These are phyloP conservation scores for Primulina huaijiensis DNA, from an alignment of 257 asterid species.

Conservation along the genomic window DNA sequence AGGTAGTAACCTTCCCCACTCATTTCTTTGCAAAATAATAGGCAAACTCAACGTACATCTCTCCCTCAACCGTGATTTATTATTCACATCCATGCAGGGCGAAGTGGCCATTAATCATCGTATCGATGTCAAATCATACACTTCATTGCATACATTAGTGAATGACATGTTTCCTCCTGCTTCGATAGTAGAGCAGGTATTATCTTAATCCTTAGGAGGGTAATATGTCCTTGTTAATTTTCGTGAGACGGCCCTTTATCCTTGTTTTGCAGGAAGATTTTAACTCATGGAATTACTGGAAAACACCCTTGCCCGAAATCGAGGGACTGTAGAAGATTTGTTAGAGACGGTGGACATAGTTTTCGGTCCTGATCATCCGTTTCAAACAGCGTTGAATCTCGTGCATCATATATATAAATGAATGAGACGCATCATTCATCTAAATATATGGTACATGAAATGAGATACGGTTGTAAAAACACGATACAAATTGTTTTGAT, in stretches of 20 bases:
- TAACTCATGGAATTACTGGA: conserved; percentile 90
- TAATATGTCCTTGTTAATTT: background rate
- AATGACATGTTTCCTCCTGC: conserved; percentile 99
- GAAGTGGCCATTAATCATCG: conserved; percentile 97
- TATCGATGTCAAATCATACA: conserved; percentile 83
- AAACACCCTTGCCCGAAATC: conserved; percentile 63
- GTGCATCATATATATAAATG: background rate
- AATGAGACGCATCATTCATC: background rate
- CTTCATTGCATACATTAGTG: conserved; percentile 89
- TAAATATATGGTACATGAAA: too few species aligned
- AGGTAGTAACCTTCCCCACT: conserved; percentile 42
- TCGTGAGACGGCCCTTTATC: background rate
- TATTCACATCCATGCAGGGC: conserved; percentile 51
- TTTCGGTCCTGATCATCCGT: background rate
- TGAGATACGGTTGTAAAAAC: background rate
- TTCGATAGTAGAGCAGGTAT: conserved; percentile 90
- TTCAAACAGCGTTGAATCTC: background rate
- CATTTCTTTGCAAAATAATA: background rate
- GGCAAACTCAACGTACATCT: background rate
- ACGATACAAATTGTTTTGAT: too few species aligned
- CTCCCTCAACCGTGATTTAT: background rate
- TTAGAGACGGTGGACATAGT: conserved; percentile 38
- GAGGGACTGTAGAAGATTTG: conserved; percentile 45
- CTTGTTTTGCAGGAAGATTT: conserved; percentile 47
- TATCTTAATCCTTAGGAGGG: background rate